Base-by-base conservation (phyloP, 768 basidiomycete genomes). In the Boletus tylopilopsis region DNA sequence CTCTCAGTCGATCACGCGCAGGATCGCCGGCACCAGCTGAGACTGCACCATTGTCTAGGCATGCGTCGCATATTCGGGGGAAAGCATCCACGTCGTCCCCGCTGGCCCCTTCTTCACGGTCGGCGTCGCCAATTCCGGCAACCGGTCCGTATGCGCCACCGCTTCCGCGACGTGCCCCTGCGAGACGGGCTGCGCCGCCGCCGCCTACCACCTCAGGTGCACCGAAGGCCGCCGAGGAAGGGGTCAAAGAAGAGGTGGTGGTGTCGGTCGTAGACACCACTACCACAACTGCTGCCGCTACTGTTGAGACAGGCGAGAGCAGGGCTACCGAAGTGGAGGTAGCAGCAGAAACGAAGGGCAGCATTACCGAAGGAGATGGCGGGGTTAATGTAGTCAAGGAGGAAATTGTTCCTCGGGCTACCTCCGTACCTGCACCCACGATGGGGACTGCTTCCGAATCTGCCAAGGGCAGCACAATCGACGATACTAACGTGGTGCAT, bases 101-200 rank as follows among this genome's bases (percentile, higher is more conserved):
- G 0, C 53, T 73, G 40, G 64, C 59, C 11, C 47, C 40, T n/a
- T 62, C 70, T 4, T 68, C 69, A 25, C 60, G 73, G 29, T 51
- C 68, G 3, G 60, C 60, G 12, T 74, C 75, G 5, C 75, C 78
- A 40, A 68, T 61, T 4, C 45, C 34, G 8, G 38, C 29, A 1
- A 40, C 41, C 0, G 57, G 57, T 15, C 47, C 53, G 2, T 51
- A 55, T 1, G 68, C 71, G 6, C 85, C 86, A 0, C 86, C 85
- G 2, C 64, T 89, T 21, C 86, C 86, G 0, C 74, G 82, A 35
- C 72, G 86, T 38, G 86, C 86, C 0, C 77, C 83, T 41, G 80
- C 77, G 1, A 74, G 86, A 19, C 70, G 68, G 6, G 52, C 47
- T 21, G 63, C 56, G 4, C 66, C 65, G 35, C 66, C 65, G 35